Percentiles rank a stretch among this genome's conserved stretches.
Evolutionary conservation across 352 stramenopile genomes (phyloP).

Genomic region (Phytophthora tubulina): DNA sequence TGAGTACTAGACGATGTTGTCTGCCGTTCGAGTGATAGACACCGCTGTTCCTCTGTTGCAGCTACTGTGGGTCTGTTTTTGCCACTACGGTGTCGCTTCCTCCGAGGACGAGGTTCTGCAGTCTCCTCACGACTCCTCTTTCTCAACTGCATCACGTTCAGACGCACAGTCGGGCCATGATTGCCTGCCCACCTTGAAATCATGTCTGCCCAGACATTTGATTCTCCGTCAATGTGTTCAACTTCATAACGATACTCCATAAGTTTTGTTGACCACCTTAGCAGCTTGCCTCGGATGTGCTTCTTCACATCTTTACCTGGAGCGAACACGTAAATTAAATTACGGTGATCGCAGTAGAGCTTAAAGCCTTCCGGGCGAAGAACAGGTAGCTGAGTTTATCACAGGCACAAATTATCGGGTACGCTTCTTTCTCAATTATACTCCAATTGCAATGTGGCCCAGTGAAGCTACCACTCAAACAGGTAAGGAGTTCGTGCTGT

Average conservation of each 20-base stretch:
- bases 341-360: constrained; percentile 8
- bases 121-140: neutral
- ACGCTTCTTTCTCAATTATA: constrained; percentile 10
- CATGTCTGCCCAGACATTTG: constrained; percentile 24
- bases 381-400: neutral
- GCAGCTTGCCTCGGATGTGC: constrained; percentile 1
- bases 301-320: constrained; percentile 17
- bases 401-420: constrained; percentile 19
- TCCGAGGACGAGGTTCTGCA: too few species aligned
- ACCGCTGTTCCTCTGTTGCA: too few species aligned
- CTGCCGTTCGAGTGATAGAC: too few species aligned
- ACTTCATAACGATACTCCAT: constrained; percentile 17
- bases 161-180: neutral
- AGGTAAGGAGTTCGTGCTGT: constrained; percentile 6
- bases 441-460: constrained; percentile 18
- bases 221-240: constrained; percentile 8
- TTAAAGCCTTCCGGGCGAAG: neutral
- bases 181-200: constrained; percentile 8
- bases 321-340: constrained; percentile 14
- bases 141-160: neutral
- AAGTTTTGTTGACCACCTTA: constrained; percentile 3
- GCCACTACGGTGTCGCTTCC: too few species aligned
- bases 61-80: too few species aligned
- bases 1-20: too few species aligned
- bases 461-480: constrained; percentile 5